phyloP scores from a whole-genome alignment of 2,329 filamentous ascomycete species.

The Claviceps quebecensis region DNA sequence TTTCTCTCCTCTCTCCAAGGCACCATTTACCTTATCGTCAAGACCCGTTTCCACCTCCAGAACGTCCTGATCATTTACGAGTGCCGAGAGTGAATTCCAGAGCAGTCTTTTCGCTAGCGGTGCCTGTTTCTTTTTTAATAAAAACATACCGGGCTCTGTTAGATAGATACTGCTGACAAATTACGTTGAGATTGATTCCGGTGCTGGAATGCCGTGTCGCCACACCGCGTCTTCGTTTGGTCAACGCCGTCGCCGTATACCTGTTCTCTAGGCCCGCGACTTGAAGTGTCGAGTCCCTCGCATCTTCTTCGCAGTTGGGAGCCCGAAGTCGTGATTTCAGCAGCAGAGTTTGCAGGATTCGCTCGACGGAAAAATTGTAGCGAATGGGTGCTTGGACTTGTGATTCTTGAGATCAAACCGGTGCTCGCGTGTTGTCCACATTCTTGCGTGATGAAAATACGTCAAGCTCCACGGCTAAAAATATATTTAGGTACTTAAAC shows the following conservation, averaged over 20 bases:
- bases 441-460: neutral
- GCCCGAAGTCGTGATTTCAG: no score
- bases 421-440: neutral
- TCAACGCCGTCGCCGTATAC: no score
- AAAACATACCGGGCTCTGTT: constrained; percentile 64
- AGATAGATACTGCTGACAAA: constrained; percentile 91
- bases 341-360: no score
- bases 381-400: neutral
- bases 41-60: constrained; percentile 51
- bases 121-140: constrained; percentile 49
- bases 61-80: constrained; percentile 79
- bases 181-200: no score
- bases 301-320: no score
- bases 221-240: no score
- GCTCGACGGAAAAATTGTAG: neutral
- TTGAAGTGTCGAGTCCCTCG: no score
- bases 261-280: no score
- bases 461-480: constrained; percentile 10
- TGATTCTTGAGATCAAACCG: neutral
- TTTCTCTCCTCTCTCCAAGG: constrained; percentile 29
- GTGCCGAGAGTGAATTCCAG: constrained; percentile 63
- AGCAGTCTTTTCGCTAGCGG: constrained; percentile 97
- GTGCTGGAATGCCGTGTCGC: no score
- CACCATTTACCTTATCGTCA: constrained; percentile 93
- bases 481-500: constrained; percentile 5